Evolutionary conservation across 352 stramenopile species (phyloP).

Genomic region (Blastocystis sp.): DNA sequence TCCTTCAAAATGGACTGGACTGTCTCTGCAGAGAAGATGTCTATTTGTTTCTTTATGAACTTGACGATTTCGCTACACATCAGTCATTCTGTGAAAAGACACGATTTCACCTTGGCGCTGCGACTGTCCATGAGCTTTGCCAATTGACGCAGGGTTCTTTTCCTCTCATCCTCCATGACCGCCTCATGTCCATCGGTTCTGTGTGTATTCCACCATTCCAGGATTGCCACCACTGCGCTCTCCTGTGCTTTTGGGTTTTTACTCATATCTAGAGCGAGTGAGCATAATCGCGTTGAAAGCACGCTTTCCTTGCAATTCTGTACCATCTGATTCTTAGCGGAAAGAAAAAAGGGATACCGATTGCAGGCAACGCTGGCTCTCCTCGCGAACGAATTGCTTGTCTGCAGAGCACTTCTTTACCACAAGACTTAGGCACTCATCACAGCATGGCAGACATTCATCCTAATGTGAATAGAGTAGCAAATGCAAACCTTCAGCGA

Average conservation of each 20-base stretch:
- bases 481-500: background rate
- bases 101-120: slow-evolving; percentile 38
- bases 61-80: background rate
- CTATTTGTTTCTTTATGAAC: slow-evolving; percentile 21
- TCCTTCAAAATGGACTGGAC: background rate
- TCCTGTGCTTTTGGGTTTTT: slow-evolving; percentile 15
- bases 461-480: background rate
- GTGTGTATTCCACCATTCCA: slow-evolving; percentile 35
- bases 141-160: background rate
- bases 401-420: slow-evolving; percentile 1
- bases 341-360: background rate
- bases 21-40: background rate
- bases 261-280: background rate
- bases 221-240: background rate
- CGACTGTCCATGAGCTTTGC: slow-evolving; percentile 32
- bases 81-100: background rate
- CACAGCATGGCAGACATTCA: background rate
- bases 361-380: slow-evolving; percentile 29
- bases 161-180: background rate
- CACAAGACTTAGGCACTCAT: background rate
- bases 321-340: slow-evolving; percentile 13
- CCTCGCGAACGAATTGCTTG: slow-evolving; percentile 64
- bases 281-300: background rate
- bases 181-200: background rate
- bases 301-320: background rate